phyloP scores from a whole-genome alignment of 306 rosid species.

The Malus fusca region DNA sequence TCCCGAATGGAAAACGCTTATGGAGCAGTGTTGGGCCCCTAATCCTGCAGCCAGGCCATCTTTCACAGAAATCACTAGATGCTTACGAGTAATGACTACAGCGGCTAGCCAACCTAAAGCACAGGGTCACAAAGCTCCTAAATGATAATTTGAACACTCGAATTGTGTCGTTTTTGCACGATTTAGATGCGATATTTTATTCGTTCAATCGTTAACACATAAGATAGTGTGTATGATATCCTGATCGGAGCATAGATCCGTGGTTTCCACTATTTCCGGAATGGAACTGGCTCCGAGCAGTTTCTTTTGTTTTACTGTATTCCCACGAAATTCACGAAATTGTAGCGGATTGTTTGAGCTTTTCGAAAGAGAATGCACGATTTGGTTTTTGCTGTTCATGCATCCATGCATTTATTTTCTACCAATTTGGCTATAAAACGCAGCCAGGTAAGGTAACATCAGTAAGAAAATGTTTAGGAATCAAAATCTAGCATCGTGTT shows the following conservation, averaged over 20 bases:
- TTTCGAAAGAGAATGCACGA: background rate
- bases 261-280: conserved; percentile 8
- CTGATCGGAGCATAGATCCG: background rate
- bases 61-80: conserved; percentile 78
- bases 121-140: conserved; percentile 65
- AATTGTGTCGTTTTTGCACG: background rate
- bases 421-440: too few relatives aligned
- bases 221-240: background rate
- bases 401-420: background rate
- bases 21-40: conserved; percentile 99
- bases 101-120: conserved; percentile 65
- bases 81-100: conserved; percentile 67
- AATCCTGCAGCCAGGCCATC: conserved; percentile 82
- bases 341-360: background rate
- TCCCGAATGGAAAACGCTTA: conserved; percentile 68
- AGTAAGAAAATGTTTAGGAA: background rate
- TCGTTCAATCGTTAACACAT: conserved; percentile 34
- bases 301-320: background rate
- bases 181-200: background rate
- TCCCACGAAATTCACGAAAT: background rate
- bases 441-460: background rate
- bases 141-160: conserved; percentile 23
- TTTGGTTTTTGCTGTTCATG: background rate
- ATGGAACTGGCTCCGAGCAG: background rate
- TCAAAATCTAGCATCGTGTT: background rate